These are phyloP conservation scores for Collybiopsis luxurians DNA, from an alignment of 768 basidiomycete genomes.

Conservation along the genomic window DNA sequence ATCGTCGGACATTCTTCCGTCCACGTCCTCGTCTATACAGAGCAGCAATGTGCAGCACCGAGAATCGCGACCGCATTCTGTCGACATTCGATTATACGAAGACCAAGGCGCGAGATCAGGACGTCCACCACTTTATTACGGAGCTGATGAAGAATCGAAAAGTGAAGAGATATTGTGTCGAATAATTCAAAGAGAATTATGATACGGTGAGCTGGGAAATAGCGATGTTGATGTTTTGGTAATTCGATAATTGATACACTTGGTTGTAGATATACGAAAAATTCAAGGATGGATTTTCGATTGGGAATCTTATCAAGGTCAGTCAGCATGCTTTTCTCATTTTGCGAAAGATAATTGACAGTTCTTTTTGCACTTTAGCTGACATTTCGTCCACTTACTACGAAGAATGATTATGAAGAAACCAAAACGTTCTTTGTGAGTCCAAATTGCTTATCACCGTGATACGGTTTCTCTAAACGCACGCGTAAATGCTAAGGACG, in stretches of 20 bases:
- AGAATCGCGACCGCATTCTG: conserved; percentile 53
- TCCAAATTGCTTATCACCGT: conserved; percentile 15
- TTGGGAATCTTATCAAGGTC: conserved; percentile 50
- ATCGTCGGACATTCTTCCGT: not conserved
- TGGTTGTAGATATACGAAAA: conserved; percentile 59
- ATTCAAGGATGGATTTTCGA: conserved; percentile 66
- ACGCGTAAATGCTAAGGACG: conserved; percentile 35
- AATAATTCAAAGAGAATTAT: conserved; percentile 72
- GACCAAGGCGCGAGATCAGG: conserved; percentile 53
- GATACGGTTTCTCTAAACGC: no score
- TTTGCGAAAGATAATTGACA: conserved; percentile 32
- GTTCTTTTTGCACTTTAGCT: no score
- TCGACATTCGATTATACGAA: conserved; percentile 63
- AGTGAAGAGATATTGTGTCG: conserved; percentile 49
- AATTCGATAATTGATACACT: no score
- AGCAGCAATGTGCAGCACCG: conserved; percentile 59
- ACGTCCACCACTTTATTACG: conserved; percentile 61
- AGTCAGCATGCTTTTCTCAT: conserved; percentile 20
- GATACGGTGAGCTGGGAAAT: conserved; percentile 57
- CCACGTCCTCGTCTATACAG: conserved; percentile 31
- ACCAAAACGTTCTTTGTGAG: conserved; percentile 74
- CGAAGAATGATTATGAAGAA: conserved; percentile 60
- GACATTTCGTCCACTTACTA: conserved; percentile 50
- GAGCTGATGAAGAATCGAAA: conserved; percentile 55
- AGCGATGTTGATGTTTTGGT: no score